Evolutionary conservation across 176 grass and related monocot genomes (phyloP).

Genomic region (Avena sativa): DNA sequence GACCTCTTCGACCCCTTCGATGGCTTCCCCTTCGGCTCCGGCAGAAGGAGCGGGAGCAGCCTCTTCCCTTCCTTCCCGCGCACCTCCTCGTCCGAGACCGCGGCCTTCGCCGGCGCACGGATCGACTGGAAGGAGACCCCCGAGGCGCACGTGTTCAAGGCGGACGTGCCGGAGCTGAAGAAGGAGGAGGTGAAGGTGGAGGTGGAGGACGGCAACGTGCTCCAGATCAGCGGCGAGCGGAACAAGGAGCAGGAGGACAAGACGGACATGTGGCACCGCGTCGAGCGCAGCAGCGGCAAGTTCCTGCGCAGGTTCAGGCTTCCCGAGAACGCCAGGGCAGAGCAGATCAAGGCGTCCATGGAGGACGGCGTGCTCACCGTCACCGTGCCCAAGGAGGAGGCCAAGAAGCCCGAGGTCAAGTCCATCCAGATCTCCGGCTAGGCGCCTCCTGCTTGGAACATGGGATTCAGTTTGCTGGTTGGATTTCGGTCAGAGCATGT

Average conservation of each 20-base stretch:
- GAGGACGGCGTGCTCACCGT: slow-evolving; percentile 71
- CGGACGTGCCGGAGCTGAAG: slow-evolving; percentile 63
- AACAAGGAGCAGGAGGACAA: slow-evolving; percentile 69
- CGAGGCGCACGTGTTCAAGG: slow-evolving; percentile 73
- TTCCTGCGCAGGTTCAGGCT: slow-evolving; percentile 60
- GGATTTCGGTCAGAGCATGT: neutral
- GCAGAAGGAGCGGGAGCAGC: neutral
- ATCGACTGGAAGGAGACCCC: slow-evolving; percentile 72
- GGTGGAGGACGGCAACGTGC: slow-evolving; percentile 58
- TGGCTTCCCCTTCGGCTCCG: slow-evolving; percentile 32
- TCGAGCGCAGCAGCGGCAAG: slow-evolving; percentile 68
- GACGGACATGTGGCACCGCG: slow-evolving; percentile 58
- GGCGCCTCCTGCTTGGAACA: neutral
- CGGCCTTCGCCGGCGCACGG: slow-evolving; percentile 45
- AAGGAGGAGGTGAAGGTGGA: slow-evolving; percentile 76
- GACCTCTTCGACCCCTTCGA: slow-evolving; percentile 10
- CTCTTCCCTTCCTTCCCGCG: slow-evolving; percentile 13
- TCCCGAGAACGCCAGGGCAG: slow-evolving; percentile 55
- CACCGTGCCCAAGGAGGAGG: slow-evolving; percentile 62
- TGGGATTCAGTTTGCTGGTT: neutral
- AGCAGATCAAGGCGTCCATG: slow-evolving; percentile 61
- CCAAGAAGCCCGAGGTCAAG: slow-evolving; percentile 52
- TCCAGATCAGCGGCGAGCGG: slow-evolving; percentile 68
- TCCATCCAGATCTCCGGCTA: slow-evolving; percentile 60
- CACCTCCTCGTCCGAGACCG: slow-evolving; percentile 36